These are phyloP conservation scores for Vachellia pachyceras DNA, from an alignment of 306 rosid genomes.

Conservation along the genomic window DNA sequence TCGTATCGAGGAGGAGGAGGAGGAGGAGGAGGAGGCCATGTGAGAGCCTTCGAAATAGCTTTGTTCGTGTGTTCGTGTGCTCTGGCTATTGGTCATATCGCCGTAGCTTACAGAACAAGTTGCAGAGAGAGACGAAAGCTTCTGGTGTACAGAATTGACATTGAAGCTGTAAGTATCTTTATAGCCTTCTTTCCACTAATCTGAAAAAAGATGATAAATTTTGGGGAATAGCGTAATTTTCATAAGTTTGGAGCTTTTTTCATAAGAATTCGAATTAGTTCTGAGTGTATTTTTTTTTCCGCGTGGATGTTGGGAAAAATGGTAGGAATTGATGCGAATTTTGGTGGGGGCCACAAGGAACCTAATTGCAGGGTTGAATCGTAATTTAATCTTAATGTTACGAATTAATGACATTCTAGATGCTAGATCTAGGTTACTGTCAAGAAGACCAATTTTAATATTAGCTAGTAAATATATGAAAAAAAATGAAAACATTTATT, in stretches of 20 bases:
- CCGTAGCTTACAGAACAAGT: conserved; percentile 72
- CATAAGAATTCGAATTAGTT: neutral
- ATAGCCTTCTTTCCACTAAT: neutral
- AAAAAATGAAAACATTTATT: neutral
- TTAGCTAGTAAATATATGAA: neutral
- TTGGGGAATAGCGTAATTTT: neutral
- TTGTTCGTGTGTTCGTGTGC: conserved; percentile 57
- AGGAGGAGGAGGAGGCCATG: conserved; percentile 45
- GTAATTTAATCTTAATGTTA: neutral
- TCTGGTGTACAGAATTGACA: conserved; percentile 71
- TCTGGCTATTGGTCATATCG: conserved; percentile 68
- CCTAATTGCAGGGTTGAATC: conserved; percentile 21
- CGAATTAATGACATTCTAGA: neutral
- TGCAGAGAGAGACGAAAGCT: conserved; percentile 83
- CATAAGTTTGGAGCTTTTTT: neutral
- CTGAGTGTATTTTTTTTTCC: neutral
- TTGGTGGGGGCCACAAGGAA: conserved; percentile 14
- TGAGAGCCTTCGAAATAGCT: conserved; percentile 54
- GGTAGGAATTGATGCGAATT: neutral
- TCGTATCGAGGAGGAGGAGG: conserved; percentile 39
- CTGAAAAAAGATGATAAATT: neutral
- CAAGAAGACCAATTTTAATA: neutral
- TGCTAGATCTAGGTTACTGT: neutral
- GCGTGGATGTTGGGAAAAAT: neutral
- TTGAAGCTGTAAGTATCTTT: conserved; percentile 69